Evolutionary conservation across 352 stramenopile species (phyloP).

Genomic region (Phytophthora meadii): DNA sequence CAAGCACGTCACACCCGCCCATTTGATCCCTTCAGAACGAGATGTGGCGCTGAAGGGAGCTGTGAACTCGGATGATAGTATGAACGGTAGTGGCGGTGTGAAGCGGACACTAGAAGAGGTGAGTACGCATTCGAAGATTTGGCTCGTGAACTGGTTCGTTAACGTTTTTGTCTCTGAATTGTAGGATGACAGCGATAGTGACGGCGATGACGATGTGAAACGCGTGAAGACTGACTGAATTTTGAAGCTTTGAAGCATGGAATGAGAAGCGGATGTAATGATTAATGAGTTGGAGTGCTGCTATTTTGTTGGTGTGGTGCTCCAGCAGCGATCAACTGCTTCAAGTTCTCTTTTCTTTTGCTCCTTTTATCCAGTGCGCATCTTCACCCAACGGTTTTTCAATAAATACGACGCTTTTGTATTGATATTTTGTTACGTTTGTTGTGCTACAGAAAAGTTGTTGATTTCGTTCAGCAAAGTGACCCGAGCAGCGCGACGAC

Average conservation of each 20-base stretch:
- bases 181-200: constrained; percentile 70
- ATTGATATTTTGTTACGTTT: constrained; percentile 29
- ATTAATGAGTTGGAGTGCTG: constrained; percentile 41
- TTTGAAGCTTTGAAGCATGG: constrained; percentile 23
- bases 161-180: constrained; percentile 21
- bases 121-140: constrained; percentile 25
- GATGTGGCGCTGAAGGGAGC: constrained; percentile 33
- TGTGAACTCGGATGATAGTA: constrained; percentile 27
- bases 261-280: constrained; percentile 37
- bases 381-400: constrained; percentile 5
- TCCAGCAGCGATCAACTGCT: constrained; percentile 35
- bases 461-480: constrained; percentile 13
- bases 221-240: constrained; percentile 64
- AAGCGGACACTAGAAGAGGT: constrained; percentile 68
- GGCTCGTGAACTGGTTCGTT: constrained; percentile 1
- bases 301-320: constrained; percentile 39
- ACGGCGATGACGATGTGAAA: constrained; percentile 74
- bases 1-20: constrained; percentile 75
- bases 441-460: constrained; percentile 2
- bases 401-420: constrained; percentile 41
- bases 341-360: constrained; percentile 31
- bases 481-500: constrained; percentile 24
- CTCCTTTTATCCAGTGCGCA: constrained; percentile 16
- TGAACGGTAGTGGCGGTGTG: constrained; percentile 30
- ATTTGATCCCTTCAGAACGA: constrained; percentile 67